Evolutionary conservation across 148 eudicot genomes (phyloP).

Genomic region (Nepenthes gracilis): DNA sequence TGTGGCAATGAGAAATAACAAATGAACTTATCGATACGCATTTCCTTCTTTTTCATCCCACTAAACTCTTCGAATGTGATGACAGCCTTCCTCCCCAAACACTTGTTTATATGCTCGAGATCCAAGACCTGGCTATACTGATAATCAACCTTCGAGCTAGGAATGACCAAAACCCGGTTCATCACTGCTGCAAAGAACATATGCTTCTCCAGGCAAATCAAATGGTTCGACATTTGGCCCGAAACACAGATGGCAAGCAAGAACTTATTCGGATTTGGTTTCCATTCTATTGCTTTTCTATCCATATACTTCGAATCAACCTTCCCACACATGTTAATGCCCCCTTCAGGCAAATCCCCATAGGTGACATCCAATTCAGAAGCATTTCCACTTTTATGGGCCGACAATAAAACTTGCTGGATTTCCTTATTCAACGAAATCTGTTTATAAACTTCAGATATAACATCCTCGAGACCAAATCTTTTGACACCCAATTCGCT

Average conservation of each 20-base stretch:
- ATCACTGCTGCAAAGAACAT: slow-evolving; percentile 92
- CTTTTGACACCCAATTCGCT: slow-evolving; percentile 17
- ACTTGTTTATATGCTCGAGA: slow-evolving; percentile 83
- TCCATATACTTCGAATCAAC: slow-evolving; percentile 36
- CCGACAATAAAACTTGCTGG: slow-evolving; percentile 57
- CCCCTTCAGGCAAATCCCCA: slow-evolving; percentile 27
- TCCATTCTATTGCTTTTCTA: slow-evolving; percentile 82
- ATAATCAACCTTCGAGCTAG: slow-evolving; percentile 79
- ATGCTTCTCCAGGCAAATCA: slow-evolving; percentile 95
- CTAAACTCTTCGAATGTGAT: slow-evolving; percentile 75
- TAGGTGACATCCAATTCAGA: slow-evolving; percentile 23
- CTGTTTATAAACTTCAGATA: slow-evolving; percentile 34
- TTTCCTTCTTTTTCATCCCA: slow-evolving; percentile 45
- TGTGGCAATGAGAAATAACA: slow-evolving; percentile 57
- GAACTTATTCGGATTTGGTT: slow-evolving; percentile 52
- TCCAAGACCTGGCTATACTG: slow-evolving; percentile 62
- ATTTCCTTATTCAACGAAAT: slow-evolving; percentile 62
- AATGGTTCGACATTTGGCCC: slow-evolving; percentile 93
- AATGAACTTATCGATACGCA: slow-evolving; percentile 66
- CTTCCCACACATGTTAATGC: slow-evolving; percentile 39
- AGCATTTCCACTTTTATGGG: slow-evolving; percentile 33
- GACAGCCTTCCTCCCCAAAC: slow-evolving; percentile 77
- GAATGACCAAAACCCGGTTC: slow-evolving; percentile 67
- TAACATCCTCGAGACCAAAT: slow-evolving; percentile 32
- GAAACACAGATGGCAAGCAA: slow-evolving; percentile 77